A percentile compares a stretch with the other conserved stretches of the same genome.
These are phyloP conservation scores for Calonectria multiphialidica DNA, from an alignment of 2,329 filamentous ascomycete species.

Conservation along the genomic window DNA sequence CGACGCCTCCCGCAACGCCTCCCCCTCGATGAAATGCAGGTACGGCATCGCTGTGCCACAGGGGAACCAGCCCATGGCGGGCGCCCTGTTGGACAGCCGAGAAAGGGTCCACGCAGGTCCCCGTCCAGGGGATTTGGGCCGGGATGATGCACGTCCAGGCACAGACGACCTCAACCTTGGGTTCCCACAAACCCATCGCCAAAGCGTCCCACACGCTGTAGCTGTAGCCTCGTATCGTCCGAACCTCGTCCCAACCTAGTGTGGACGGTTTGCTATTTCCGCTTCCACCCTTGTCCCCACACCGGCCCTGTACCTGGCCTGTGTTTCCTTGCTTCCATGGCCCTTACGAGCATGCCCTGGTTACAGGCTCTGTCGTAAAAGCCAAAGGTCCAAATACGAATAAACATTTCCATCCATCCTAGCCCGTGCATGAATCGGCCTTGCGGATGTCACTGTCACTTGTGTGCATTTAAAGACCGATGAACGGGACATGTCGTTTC, in stretches of 20 bases:
- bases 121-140: conserved; percentile 9
- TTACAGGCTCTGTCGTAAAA: neutral
- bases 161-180: neutral
- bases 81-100: neutral
- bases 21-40: neutral
- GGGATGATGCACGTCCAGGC: conserved; percentile 1
- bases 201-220: neutral
- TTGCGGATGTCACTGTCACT: conserved; percentile 2
- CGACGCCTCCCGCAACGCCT: neutral
- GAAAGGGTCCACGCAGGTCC: neutral
- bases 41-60: neutral
- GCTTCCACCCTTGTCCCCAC: neutral
- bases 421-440: neutral
- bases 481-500: conserved; percentile 28
- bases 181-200: neutral
- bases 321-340: conserved; percentile 21
- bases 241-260: too few species aligned
- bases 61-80: neutral
- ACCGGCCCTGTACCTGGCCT: neutral
- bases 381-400: neutral
- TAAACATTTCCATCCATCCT: conserved; percentile 16
- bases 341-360: neutral
- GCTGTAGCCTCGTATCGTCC: conserved; percentile 9
- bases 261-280: neutral
- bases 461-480: conserved; percentile 38